These are phyloP conservation scores for Saccharomyces hybrid DNA, from an alignment of 1,139 yeast genomes.

Conservation along the genomic window DNA sequence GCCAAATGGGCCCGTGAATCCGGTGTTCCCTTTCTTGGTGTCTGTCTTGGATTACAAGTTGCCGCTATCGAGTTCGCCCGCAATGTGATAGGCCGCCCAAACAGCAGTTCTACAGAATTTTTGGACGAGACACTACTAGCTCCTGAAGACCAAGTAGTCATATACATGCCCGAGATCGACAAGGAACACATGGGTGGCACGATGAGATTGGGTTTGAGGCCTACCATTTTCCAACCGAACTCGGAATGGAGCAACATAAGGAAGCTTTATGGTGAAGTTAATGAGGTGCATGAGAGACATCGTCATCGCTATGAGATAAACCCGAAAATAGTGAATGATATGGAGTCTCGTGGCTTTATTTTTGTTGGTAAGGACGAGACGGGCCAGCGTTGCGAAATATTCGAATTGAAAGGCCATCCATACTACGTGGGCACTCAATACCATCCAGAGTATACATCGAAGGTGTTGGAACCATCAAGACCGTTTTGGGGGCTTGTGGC, in stretches of 20 bases:
- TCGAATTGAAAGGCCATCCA: slow-evolving; percentile 74
- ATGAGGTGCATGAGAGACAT: slow-evolving; percentile 81
- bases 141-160: slow-evolving; percentile 56
- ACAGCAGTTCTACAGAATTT: slow-evolving; percentile 82
- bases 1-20: slow-evolving; percentile 97
- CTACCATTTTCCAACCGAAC: slow-evolving; percentile 71
- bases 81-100: slow-evolving; percentile 59
- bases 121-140: slow-evolving; percentile 51
- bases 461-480: slow-evolving; percentile 89
- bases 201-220: slow-evolving; percentile 94
- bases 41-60: slow-evolving; percentile 94
- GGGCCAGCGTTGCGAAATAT: slow-evolving; percentile 86
- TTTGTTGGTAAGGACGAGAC: slow-evolving; percentile 92
- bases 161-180: slow-evolving; percentile 97
- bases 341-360: slow-evolving; percentile 71
- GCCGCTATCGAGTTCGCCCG: slow-evolving; percentile 94
- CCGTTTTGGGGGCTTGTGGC: slow-evolving; percentile 93
- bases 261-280: slow-evolving; percentile 68
- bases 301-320: slow-evolving; percentile 97
- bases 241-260: slow-evolving; percentile 68
- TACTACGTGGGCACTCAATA: slow-evolving; percentile 94
- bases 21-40: slow-evolving; percentile 88
- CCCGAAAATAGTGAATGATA: slow-evolving; percentile 62
- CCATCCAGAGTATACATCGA: slow-evolving; percentile 95
- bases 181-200: slow-evolving; percentile 96